These are phyloP conservation scores for Phytophthora chlamydospora DNA, from an alignment of 352 stramenopile genomes.

Conservation along the genomic window DNA sequence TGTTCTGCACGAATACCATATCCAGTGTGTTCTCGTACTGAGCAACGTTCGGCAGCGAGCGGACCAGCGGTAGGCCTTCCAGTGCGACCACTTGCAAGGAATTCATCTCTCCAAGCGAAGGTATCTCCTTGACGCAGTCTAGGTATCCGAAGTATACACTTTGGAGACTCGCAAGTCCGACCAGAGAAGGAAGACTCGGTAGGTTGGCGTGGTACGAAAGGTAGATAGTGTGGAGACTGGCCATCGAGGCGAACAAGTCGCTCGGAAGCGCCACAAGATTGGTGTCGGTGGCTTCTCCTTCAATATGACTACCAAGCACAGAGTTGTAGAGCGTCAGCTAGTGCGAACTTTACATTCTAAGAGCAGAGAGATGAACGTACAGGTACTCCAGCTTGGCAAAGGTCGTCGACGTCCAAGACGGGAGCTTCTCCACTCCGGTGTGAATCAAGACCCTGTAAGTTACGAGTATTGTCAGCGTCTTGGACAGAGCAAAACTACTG, in stretches of 20 bases:
- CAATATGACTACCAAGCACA: conserved; percentile 27
- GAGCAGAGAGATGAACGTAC: conserved; percentile 18
- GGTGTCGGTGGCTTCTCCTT: conserved; percentile 26
- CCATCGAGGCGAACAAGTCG: conserved; percentile 33
- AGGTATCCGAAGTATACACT: conserved; percentile 34
- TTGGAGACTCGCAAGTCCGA: conserved; percentile 22
- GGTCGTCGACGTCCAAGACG: conserved; percentile 24
- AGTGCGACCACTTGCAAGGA: conserved; percentile 29
- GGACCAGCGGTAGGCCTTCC: conserved; percentile 18
- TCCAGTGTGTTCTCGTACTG: conserved; percentile 25
- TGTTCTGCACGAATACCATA: conserved; percentile 34
- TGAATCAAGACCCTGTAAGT: conserved; percentile 38
- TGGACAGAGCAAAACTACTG: not conserved
- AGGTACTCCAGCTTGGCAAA: conserved; percentile 46
- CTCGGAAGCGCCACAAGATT: conserved; percentile 28
- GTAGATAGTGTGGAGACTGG: conserved; percentile 33
- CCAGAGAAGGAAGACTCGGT: conserved; percentile 18
- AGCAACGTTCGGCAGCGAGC: conserved; percentile 23
- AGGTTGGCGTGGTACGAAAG: conserved; percentile 28
- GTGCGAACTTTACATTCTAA: no score
- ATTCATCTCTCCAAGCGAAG: conserved; percentile 14
- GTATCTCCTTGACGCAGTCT: conserved; percentile 16
- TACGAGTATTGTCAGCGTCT: not conserved
- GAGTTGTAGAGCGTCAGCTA: no score
- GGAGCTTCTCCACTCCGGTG: conserved; percentile 32